Base-by-base conservation (phyloP, 2,329 filamentous ascomycete genomes). In the Penicillium decumbens region DNA sequence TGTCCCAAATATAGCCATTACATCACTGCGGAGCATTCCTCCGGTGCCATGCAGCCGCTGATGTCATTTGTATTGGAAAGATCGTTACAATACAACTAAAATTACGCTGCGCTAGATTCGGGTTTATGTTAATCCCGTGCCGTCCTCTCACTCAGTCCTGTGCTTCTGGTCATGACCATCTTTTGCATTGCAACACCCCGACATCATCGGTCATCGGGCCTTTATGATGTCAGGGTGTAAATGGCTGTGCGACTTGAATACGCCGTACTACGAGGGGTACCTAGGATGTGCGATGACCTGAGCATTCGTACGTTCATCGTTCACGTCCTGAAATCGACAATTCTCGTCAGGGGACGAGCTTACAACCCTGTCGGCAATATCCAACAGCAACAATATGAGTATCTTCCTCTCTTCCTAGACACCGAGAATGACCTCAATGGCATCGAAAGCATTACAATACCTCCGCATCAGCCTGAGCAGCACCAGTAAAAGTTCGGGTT, bases 211-310 rank as follows among this genome's bases (percentile, higher is more conserved):
- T n/a, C n/a, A n/a, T n/a, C n/a, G n/a, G n/a, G n/a, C n/a, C n/a
- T n/a, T 25, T 44, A 60, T 61, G 54, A 60, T 56, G 51, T 61
- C 59, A 60, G 32, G 28, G 28, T 56, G 57, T 57, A 60, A 55
- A 35, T 29, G 15, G 23, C 37, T 30, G 28, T 40, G 29, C 39
- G 37, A 45, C 41, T 27, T 33, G 18, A 25, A 25, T 20, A 4
- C 9, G 3, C 3, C 10, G 15, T 35, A 10, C 15, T 35, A 35
- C 29, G 8, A 13, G 27, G 27, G n/a, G 18, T 35, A 25, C 32
- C 33, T 9, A 24, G 32, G 40, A 13, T 35, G 47, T 41, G 15
- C 30, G 8, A 45, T 6, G 30, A 9, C 10, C 15, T 20, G 25
- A 10, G 3, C 32, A 29, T 4, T 35, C 32, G n/a, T 7, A 10